These are phyloP conservation scores for Rhynchospora breviuscula DNA, from an alignment of 176 grass and related monocot species.

Conservation along the genomic window DNA sequence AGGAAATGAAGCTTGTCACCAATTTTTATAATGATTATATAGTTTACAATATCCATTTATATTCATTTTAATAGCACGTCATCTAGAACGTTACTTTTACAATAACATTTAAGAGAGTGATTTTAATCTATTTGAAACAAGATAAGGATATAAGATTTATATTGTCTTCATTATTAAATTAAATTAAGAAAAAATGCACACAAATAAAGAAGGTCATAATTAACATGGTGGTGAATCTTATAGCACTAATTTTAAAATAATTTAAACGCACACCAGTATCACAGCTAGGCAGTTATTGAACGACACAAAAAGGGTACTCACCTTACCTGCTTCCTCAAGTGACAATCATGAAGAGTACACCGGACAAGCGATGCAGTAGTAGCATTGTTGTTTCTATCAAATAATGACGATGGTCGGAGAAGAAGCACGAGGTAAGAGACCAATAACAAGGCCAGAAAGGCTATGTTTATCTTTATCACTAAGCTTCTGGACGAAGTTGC, in stretches of 20 bases:
- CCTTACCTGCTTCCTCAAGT: conserved; percentile 93
- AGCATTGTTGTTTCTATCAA: conserved; percentile 36
- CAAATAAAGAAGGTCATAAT: neutral
- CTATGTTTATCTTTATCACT: conserved; percentile 72
- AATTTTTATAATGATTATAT: neutral
- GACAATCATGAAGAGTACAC: conserved; percentile 60
- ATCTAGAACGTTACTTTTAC: neutral
- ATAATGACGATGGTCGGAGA: conserved; percentile 49
- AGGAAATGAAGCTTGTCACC: neutral
- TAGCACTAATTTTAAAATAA: neutral
- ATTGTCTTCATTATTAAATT: neutral
- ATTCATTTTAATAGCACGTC: neutral
- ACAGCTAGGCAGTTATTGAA: neutral
- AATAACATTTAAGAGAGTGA: neutral
- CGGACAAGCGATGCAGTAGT: conserved; percentile 48
- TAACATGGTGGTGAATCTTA: neutral
- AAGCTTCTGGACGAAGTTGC: conserved; percentile 35
- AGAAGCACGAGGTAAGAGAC: conserved; percentile 72
- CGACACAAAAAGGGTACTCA: conserved; percentile 32
- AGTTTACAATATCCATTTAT: neutral
- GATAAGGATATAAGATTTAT: neutral
- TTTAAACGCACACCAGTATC: neutral
- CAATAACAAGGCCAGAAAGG: conserved; percentile 74
- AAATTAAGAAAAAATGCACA: neutral
- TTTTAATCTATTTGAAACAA: neutral